phyloP scores from a whole-genome alignment of 2,329 filamentous ascomycete genomes.

The Ceratocystis cacaofunesta region DNA sequence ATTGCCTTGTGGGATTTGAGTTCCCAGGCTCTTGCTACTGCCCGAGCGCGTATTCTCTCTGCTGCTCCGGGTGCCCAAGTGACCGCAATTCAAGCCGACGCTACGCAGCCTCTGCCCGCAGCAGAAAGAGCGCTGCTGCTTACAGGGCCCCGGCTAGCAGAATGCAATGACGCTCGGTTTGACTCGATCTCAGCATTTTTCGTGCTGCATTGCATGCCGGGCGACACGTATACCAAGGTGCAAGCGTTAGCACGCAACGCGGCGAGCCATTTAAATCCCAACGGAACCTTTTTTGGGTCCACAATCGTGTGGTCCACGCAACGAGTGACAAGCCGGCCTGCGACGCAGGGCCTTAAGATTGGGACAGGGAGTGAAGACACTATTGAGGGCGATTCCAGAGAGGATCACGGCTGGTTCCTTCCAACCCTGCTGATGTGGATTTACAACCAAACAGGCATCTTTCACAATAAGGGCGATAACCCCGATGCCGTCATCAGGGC shows the following conservation, averaged over 20 bases:
- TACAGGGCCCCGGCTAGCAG: background rate
- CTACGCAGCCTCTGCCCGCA: conserved; percentile 28
- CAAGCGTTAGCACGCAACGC: conserved; percentile 16
- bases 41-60: conserved; percentile 21
- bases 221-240: conserved; percentile 1
- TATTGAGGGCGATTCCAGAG: background rate
- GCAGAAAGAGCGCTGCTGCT: conserved; percentile 17
- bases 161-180: conserved; percentile 16
- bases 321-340: background rate
- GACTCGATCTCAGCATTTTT: conserved; percentile 11
- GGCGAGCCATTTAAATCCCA: conserved; percentile 17
- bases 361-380: background rate
- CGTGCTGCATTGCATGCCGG: conserved; percentile 15
- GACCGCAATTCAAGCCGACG: conserved; percentile 23
- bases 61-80: conserved; percentile 12
- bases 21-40: conserved; percentile 22
- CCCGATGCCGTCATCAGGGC: conserved; percentile 24
- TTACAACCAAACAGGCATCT: conserved; percentile 26
- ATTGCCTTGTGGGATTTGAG: conserved; percentile 28
- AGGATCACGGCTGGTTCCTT: background rate
- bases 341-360: conserved; percentile 8
- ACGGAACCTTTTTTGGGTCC: conserved; percentile 20
- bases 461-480: conserved; percentile 28
- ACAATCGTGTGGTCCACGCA: conserved; percentile 20
- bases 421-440: conserved; percentile 20